A percentile compares a stretch with the other conserved stretches of the same genome.
Evolutionary conservation across 768 basidiomycete genomes (phyloP).

Genomic region (Daedaleopsis nitida): DNA sequence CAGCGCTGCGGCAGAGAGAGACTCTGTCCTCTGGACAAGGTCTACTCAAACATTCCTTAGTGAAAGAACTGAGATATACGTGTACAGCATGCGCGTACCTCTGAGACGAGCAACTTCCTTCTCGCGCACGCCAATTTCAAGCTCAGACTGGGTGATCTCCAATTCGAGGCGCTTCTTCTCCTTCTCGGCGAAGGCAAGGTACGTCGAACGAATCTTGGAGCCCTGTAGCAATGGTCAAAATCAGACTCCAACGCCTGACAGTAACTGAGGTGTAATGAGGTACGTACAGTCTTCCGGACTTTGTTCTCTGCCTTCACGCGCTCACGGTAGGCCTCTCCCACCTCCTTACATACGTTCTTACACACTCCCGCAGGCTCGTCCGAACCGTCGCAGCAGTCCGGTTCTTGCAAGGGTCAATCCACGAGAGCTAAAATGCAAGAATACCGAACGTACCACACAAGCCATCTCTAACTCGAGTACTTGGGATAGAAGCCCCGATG

Average conservation of each 20-base stretch:
- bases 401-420: constrained; percentile 50
- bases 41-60: constrained; percentile 43
- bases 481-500: constrained; percentile 74
- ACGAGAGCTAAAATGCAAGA: neutral
- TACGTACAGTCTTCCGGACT: constrained; percentile 73
- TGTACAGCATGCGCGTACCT: constrained; percentile 45
- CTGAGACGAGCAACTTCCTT: constrained; percentile 72
- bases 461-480: constrained; percentile 88
- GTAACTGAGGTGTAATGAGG: neutral
- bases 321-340: constrained; percentile 70
- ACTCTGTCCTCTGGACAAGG: constrained; percentile 76
- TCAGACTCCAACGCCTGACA: neutral
- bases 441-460: constrained; percentile 71
- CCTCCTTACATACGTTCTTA: constrained; percentile 70
- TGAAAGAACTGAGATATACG: neutral
- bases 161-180: constrained; percentile 85
- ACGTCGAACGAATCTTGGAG: constrained; percentile 86
- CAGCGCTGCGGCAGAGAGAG: constrained; percentile 74
- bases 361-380: constrained; percentile 88
- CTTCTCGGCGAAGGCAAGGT: constrained; percentile 84
- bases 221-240: constrained; percentile 51
- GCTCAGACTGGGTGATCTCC: constrained; percentile 50
- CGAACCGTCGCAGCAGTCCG: constrained; percentile 93
- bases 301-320: constrained; percentile 75
- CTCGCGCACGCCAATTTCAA: constrained; percentile 64